These are phyloP conservation scores for Ophiocordyceps camponoti-floridani DNA, from an alignment of 2,329 filamentous ascomycete genomes.

Conservation along the genomic window DNA sequence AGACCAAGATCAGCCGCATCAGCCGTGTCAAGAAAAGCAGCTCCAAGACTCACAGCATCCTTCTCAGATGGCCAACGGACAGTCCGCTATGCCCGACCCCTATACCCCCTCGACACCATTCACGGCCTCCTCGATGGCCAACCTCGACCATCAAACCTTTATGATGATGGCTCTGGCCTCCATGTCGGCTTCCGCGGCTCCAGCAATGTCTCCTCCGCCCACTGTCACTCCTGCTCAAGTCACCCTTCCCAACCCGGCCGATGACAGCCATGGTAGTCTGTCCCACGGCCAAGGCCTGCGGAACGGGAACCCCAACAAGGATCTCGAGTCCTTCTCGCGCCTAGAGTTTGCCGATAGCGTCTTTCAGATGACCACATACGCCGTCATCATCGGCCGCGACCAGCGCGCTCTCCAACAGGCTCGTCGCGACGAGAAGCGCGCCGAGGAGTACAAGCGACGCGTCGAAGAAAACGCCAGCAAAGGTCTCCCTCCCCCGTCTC, in stretches of 20 bases:
- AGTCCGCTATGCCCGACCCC: slow-evolving; percentile 3
- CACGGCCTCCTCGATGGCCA: slow-evolving; percentile 13
- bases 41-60: too few species aligned
- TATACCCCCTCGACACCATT: slow-evolving; percentile 15
- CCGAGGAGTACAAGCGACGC: slow-evolving; percentile 24
- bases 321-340: slow-evolving; percentile 37
- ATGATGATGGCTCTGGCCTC: slow-evolving; percentile 27
- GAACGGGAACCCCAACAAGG: slow-evolving; percentile 18
- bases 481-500: slow-evolving; percentile 32
- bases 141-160: slow-evolving; percentile 19
- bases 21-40: neutral
- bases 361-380: slow-evolving; percentile 63
- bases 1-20: too few species aligned
- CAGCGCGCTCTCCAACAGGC: slow-evolving; percentile 38
- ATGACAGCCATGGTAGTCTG: slow-evolving; percentile 12
- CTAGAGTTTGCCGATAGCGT: slow-evolving; percentile 58
- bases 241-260: slow-evolving; percentile 20
- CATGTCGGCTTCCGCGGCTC: slow-evolving; percentile 15
- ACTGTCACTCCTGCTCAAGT: slow-evolving; percentile 28
- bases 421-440: slow-evolving; percentile 29
- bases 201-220: slow-evolving; percentile 21
- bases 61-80: neutral
- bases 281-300: slow-evolving; percentile 12
- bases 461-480: slow-evolving; percentile 26
- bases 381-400: slow-evolving; percentile 56